These are phyloP conservation scores for Oenanthe javanica DNA, from an alignment of 140 eudicot genomes.

Conservation along the genomic window DNA sequence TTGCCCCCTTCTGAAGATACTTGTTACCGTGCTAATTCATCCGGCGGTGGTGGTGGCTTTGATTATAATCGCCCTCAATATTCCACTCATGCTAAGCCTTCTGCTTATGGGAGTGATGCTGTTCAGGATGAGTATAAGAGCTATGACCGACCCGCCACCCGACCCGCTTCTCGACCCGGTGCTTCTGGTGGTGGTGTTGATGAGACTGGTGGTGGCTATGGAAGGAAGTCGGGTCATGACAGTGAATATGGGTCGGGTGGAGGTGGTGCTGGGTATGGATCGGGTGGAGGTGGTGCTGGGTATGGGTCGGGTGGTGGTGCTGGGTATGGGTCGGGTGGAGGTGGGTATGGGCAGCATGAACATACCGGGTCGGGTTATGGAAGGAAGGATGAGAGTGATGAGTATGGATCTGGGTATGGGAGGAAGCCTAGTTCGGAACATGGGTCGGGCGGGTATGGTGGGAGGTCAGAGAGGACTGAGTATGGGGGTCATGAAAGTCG, in stretches of 20 bases:
- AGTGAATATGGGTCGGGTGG: constrained; percentile 43
- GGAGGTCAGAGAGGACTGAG: constrained; percentile 27
- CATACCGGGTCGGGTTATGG: constrained; percentile 52
- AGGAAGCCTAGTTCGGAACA: constrained; percentile 21
- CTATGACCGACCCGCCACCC: constrained; percentile 52
- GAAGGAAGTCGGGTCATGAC: constrained; percentile 11
- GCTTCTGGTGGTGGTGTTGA: constrained; percentile 29
- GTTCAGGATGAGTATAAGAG: constrained; percentile 71
- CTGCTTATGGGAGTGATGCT: constrained; percentile 64
- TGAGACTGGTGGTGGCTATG: constrained; percentile 26
- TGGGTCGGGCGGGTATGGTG: constrained; percentile 26
- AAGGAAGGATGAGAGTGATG: constrained; percentile 14
- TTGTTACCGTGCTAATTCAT: constrained; percentile 54
- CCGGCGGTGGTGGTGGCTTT: constrained; percentile 30
- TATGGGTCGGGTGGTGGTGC: constrained; percentile 33
- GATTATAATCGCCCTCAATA: constrained; percentile 77
- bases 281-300: constrained; percentile 20
- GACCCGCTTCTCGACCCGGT: constrained; percentile 16
- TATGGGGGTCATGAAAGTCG: constrained; percentile 14
- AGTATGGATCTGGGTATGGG: constrained; percentile 32
- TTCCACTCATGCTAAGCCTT: constrained; percentile 62
- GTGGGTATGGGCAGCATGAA: constrained; percentile 25
- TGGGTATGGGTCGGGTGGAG: constrained; percentile 52
- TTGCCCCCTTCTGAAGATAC: constrained; percentile 64
- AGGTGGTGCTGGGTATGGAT: constrained; percentile 13